Evolutionary conservation across 495 filamentous ascomycete species (phyloP), one percentile per base, ranked within the genome.

Genomic region (Clohesyomyces aquaticus): DNA sequence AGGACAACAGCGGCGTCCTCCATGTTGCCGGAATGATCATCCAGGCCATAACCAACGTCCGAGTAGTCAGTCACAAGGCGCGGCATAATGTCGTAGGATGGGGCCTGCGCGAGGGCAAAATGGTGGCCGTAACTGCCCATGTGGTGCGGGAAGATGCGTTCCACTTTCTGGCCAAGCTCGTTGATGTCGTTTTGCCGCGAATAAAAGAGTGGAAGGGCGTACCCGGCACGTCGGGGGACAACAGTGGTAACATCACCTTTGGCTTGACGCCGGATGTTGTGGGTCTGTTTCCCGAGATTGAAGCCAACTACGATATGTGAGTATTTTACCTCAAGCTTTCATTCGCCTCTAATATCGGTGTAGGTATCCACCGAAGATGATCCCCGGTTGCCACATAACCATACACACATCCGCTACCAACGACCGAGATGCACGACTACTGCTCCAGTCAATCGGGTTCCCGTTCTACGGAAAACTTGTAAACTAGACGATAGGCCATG

Each of bases 161-260:
- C 62, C 84, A 95, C 73, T 98, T 98, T 75, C 67, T 98, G 42
- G 85, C 90, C 52, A 92, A 93, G 77, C 75, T 88, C 66, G 79
- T 96, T 41, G 88, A 96, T 75, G 78, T 97, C 3, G 95, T 98
- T 8, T 79, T 97, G 73, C 94, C 94, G 52, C 87, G 85, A 69
- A 93, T 98, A 69, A 98, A 97, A 81, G 94, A 98, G 59, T 98
- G 91, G 85, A 81, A 82, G 58, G 94, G 94, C 59, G 80, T 96
- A 35, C 79, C 82, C 73, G 93, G 90, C 65, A 82, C 71, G 70
- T 80, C 79, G 59, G 94, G 94, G 65, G 94, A 98, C 75, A 85
- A 85, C 68, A 87, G 84, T 59, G 94, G 94, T 55, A 96, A 98
- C 75, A 84, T 98, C 55, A 81, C 79, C 25, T 96, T 88, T 74